Base-by-base conservation (phyloP, 2,329 filamentous ascomycete species). In the Stagonosporopsis rhizophila region DNA sequence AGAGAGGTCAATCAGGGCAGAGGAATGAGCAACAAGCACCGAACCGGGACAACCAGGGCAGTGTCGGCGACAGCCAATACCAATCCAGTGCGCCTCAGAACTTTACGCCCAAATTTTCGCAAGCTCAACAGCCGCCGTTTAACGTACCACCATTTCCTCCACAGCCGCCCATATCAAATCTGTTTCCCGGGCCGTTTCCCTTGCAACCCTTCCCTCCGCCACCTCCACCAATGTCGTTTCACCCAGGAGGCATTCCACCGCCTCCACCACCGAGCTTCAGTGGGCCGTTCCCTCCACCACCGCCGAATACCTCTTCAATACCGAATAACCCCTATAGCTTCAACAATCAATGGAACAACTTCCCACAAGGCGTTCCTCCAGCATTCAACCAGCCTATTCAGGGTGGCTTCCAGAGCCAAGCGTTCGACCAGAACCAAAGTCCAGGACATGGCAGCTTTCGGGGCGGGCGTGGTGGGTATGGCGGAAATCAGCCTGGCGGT, bases 201-300 rank as follows among this genome's bases (percentile, higher is more conserved):
- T 58, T 58, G 49, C 62, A 62, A 35, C 50, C 52, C 7, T 64
- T 66, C 34, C 61, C 58, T 14, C 62, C 61, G 15, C 67, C 67
- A 8, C 64, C 65, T 6, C 66, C 68, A 2, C 61, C 64, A 8
- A 61, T 61, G 30, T 56, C 60, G 11, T 65, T 64, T 35, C 67
- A 64, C 19, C 48, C 54, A 8, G 54, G 44, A 34, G 60, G 54
- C 14, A 42, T 66, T 2, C 67, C 65, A 6, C 68, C 69, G 14
- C 68, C 67, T n/a, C 67, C 65, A 23, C 66, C 68, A 4, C 62
- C 64, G 20, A 67, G 65, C 41, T 68, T 59, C 39, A 66, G 57
- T 9, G 67, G 65, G n/a, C 52, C 56, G 20, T 71, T 59, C 51
- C 60, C 64, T 41, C 61, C 62, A 22, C 57, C 62, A 5, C 64